Evolutionary conservation across 768 basidiomycete genomes (phyloP), one percentile per base, ranked within the genome.

Genomic region (Lyophyllum shimeji): DNA sequence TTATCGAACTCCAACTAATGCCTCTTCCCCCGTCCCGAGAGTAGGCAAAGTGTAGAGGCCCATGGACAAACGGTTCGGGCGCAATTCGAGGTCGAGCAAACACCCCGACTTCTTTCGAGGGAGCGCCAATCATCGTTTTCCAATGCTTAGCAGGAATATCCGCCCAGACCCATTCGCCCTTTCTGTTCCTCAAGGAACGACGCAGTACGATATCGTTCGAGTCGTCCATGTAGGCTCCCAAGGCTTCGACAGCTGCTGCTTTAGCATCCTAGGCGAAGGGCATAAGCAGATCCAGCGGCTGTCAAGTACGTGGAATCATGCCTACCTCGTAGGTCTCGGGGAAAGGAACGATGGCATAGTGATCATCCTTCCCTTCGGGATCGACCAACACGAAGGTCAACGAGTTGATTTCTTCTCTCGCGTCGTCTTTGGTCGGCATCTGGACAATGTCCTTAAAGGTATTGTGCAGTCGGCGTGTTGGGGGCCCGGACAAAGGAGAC

Each of bases 111-210:
- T 40, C 39, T 18, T 17, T 40, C 15, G 17, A 40, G 17, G 33
- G 24, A 33, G n/a, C 18, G 33, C 17, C 37, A 18, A 37, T n/a
- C 9, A 17, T 21, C 12, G 27, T 11, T 11, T 50, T 45, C 60
- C 62, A 65, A 39, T 61, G 29, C 17, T 37, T 21, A 2, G 58
- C 57, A 34, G 9, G 23, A 15, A 65, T 59, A 20, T 62, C 63
- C n/a, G 61, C 59, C 63, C 61, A 62, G 18, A 59, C 24, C 55
- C 59, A 60, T 37, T 50, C 44, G 27, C 44, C 49, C 44, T 60
- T 52, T 34, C 53, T 51, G 31, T 59, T 52, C 34, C 39, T 60
- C 17, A 51, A 40, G 11, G 61, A 58, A 46, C 55, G 60, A 13
- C 61, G 53, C 2, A 60, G 50, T 34, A 55, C 34, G 25, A 63